Base-by-base conservation (phyloP, 129 eudicot species). In the Tanacetum coccineum region DNA sequence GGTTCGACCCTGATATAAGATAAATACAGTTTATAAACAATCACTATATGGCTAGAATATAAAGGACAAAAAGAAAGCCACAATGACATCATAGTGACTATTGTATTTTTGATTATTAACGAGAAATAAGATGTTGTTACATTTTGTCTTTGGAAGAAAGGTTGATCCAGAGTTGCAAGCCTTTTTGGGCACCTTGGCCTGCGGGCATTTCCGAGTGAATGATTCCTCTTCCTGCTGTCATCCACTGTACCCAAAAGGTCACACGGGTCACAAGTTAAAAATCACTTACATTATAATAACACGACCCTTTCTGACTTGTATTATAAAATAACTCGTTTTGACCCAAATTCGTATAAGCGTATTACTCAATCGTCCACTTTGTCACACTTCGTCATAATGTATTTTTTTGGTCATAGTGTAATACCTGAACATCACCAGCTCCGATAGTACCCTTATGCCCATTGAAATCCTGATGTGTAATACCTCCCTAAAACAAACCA, bases 161-260 rank as follows among this genome's bases (percentile, higher is more conserved):
- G 78, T 93, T 93, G 80, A 93, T 81, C 99, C 99, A 93, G 3
- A 93, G 82, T 47, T 93, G 99, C 70, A 93, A 81, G 26, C 99
- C 99, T 54, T 65, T 78, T 55, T 93, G 83, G 73, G 77, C 67
- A 13, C 95, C 99, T 70, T 81, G 81, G 32, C 74, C 91, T 48
- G 85, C 96, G 51, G 99, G 99, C 99, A 93, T 93, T 80, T 93
- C 99, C 4, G 98, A 88, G 64, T 93, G 98, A 75, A 93, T 67
- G 13, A 93, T 86, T 36, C 98, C 96, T 71, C 95, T 80, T 67
- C 99, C 99, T 64, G 99, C 99, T 9, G 99, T 93, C 99, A 88
- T 93, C 99, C 99, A 93, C 96, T 89, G 87, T 48, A 70, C 45
- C 32, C 68, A 67, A 61, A 39, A 39, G 17, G 54, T 52, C 9